phyloP scores from a whole-genome alignment of 257 asterid genomes.

The Rehmannia glutinosa region DNA sequence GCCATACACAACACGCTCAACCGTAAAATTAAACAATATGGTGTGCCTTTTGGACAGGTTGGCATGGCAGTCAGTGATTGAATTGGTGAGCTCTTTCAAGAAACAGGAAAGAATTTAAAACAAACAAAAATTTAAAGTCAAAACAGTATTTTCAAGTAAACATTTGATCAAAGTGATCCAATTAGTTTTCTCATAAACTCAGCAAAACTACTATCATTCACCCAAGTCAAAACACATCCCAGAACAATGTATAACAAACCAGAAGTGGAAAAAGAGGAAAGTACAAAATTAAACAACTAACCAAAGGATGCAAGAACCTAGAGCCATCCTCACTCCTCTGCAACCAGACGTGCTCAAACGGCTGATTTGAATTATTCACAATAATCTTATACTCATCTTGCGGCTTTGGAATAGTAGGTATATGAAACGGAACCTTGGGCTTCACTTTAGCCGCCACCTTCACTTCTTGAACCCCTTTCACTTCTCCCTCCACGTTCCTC shows the following conservation, averaged over 20 bases:
- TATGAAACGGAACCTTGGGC: constrained; percentile 85
- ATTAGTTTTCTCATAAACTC: not conserved
- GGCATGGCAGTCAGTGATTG: not conserved
- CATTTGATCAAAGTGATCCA: not conserved
- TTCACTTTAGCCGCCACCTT: constrained; percentile 61
- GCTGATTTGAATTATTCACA: constrained; percentile 76
- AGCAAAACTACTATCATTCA: not conserved
- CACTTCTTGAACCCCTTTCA: constrained; percentile 42
- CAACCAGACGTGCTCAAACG: constrained; percentile 90
- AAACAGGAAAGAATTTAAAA: not conserved
- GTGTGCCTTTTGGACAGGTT: not conserved
- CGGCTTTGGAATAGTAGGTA: constrained; percentile 61
- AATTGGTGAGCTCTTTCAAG: not conserved
- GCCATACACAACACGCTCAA: not conserved
- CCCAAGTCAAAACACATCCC: not conserved
- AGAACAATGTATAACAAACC: not conserved
- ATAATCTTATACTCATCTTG: constrained; percentile 84
- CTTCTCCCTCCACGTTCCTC: constrained; percentile 26
- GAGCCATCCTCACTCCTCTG: constrained; percentile 75
- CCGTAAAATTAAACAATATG: not conserved
- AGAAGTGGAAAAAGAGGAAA: not conserved
- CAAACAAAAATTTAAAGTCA: not conserved
- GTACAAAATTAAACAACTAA: constrained; percentile 27
- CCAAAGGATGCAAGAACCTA: constrained; percentile 69
- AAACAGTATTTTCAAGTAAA: not conserved